These are phyloP conservation scores for Tetrahymena thermophila DNA, from an alignment of 73 alveolate species.

Conservation along the genomic window DNA sequence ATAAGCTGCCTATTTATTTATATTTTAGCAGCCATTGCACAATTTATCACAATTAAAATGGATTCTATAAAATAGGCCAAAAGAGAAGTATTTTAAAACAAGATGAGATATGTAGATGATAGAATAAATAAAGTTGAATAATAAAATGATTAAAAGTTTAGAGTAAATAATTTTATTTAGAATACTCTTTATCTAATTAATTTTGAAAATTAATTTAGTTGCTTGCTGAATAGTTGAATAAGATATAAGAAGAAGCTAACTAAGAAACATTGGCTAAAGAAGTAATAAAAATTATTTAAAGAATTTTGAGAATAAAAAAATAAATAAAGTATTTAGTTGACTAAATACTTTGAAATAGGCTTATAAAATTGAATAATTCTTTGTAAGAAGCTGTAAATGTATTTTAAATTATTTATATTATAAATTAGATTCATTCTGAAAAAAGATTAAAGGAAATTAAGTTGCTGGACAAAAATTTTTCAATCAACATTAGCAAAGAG, in stretches of 20 bases:
- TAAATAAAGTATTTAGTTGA: too few relatives aligned
- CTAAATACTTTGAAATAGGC: too few relatives aligned
- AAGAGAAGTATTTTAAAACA: not conserved
- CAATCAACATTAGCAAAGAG: not conserved
- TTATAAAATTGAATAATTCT: too few relatives aligned
- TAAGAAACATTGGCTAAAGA: not conserved
- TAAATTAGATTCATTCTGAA: not conserved
- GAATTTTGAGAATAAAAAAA: not conserved
- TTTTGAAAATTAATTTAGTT: not conserved
- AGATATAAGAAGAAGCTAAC: not conserved
- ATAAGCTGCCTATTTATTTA: not conserved
- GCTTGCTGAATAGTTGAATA: not conserved
- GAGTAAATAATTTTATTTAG: not conserved
- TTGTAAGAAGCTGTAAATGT: too few relatives aligned
- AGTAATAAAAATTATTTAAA: not conserved
- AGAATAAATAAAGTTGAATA: not conserved
- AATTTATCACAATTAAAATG: not conserved
- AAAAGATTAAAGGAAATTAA: not conserved
- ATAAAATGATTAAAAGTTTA: not conserved
- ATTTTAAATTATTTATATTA: not conserved
- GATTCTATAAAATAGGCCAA: not conserved
- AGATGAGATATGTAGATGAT: not conserved
- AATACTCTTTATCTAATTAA: not conserved
- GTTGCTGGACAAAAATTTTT: not conserved
- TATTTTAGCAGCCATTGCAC: not conserved